Conservation (phyloP, 495 filamentous ascomycete species). For the Hypoxylon intermedium region DNA sequence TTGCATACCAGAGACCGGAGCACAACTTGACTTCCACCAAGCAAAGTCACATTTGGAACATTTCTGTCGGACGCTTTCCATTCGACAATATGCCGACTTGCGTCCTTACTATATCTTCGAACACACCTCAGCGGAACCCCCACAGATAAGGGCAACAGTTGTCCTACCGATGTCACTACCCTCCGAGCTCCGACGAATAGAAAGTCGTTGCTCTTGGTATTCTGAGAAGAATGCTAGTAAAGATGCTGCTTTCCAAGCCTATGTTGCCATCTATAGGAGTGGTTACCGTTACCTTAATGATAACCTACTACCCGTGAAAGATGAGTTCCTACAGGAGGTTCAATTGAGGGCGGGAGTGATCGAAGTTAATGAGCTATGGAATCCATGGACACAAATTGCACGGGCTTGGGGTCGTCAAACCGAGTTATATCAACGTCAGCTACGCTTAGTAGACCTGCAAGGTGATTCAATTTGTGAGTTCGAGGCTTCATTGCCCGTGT, state of each 20-base stretch:
- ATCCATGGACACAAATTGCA: slow-evolving; percentile 72
- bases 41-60: slow-evolving; percentile 79
- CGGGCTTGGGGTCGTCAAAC: slow-evolving; percentile 53
- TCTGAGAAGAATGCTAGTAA: slow-evolving; percentile 78
- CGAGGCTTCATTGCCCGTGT: slow-evolving; percentile 55
- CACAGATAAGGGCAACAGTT: slow-evolving; percentile 61
- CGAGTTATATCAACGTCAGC: slow-evolving; percentile 40
- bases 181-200: slow-evolving; percentile 62
- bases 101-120: slow-evolving; percentile 59
- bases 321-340: slow-evolving; percentile 47
- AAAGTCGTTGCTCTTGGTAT: slow-evolving; percentile 64
- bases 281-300: slow-evolving; percentile 82
- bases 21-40: slow-evolving; percentile 74
- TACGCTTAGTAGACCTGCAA: slow-evolving; percentile 45
- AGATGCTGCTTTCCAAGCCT: slow-evolving; percentile 87
- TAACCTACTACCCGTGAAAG: slow-evolving; percentile 70
- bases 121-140: slow-evolving; percentile 18
- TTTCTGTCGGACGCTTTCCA: slow-evolving; percentile 73
- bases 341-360: slow-evolving; percentile 57
- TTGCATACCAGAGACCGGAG: slow-evolving; percentile 61
- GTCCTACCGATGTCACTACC: slow-evolving; percentile 76
- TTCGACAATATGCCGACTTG: slow-evolving; percentile 58
- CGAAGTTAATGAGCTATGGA: slow-evolving; percentile 61
- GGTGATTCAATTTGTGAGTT: slow-evolving; percentile 46
- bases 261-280: slow-evolving; percentile 69